Evolutionary conservation across 1,284 basidiomycete species (phyloP), one percentile per base, ranked within the genome.

Genomic region (Cystobasidiaceae sp.): DNA sequence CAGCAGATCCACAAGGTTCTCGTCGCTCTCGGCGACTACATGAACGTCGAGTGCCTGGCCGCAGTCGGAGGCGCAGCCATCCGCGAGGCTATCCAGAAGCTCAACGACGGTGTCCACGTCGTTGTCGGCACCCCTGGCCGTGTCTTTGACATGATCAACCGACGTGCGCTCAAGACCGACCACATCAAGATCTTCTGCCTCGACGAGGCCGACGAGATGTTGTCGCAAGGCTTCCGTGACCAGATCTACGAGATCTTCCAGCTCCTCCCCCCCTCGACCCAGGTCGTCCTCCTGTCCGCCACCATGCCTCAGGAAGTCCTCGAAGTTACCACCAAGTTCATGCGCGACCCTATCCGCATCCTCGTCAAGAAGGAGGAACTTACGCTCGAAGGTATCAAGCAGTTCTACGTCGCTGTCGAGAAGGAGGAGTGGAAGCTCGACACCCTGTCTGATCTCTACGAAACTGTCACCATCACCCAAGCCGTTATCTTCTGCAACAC

Each of bases 1-100:
- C 88, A 91, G 79, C 91, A 93, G 82, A 93, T 93, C 78, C 91
- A 93, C 82, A 93, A 93, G 80, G 90, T 93, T 76, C 86, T 94
- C 74, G 82, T 91, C 74, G 89, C 90, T 48, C 84, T 93, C 68
- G 90, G 90, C 71, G 89, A 92, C 81, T 90, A 92, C 82, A 89
- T 93, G 87, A 88, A 87, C 80, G 85, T 93, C 73, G 86, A 90
- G 77, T 89, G 88, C 79, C 87, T 90, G 76, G 88, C 89, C 28
- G 92, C 89, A 76, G 88, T 92, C 71, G 90, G 90, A 71, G 90
- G 90, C 68, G 91, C 89, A 69, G 87, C 87, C 76, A 87, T 92
- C 73, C 87, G 89, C 72, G 90, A 93, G 78, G 89, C 92, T 76
- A 91, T 92, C 81, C 82, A 83, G 71, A 89, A 89, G 80, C 86